Conservation (phyloP, 2,329 filamentous ascomycete genomes). For the Allantophomopsis cytisporea region DNA sequence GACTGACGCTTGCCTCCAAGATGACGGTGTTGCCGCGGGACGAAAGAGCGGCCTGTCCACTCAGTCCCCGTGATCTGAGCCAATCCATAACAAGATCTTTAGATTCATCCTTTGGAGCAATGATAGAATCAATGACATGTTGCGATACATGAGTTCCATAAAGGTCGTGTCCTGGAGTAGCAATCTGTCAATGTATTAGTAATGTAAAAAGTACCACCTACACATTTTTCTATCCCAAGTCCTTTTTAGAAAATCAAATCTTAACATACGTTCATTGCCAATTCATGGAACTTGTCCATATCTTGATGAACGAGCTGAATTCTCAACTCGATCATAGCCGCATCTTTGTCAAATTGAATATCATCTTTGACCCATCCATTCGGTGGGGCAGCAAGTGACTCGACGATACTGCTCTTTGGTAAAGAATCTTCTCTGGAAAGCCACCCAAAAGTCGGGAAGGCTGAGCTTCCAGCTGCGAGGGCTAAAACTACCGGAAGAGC, state of each 20-base stretch:
- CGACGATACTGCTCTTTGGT: slow-evolving; percentile 9
- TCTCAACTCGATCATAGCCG: slow-evolving; percentile 10
- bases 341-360: slow-evolving; percentile 11
- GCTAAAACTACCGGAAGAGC: too few relatives aligned
- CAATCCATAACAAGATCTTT: slow-evolving; percentile 3
- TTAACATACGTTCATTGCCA: slow-evolving; percentile 13
- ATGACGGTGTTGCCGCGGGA: too few relatives aligned
- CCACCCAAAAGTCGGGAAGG: slow-evolving; percentile 1
- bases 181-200: slow-evolving; percentile 10
- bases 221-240: not conserved
- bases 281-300: slow-evolving; percentile 15
- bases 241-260: not conserved
- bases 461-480: too few relatives aligned
- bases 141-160: too few relatives aligned
- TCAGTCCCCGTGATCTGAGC: not conserved
- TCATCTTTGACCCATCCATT: slow-evolving; percentile 12
- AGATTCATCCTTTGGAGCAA: too few relatives aligned
- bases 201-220: too few relatives aligned
- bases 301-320: slow-evolving; percentile 14
- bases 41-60: too few relatives aligned
- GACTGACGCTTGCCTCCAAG: too few relatives aligned
- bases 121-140: too few relatives aligned
- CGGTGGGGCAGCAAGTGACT: slow-evolving; percentile 11
- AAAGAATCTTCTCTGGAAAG: not conserved
- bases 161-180: slow-evolving; percentile 4